Conservation (phyloP, 31 red algal genomes). For the Odonthalia washingtoniensis region DNA sequence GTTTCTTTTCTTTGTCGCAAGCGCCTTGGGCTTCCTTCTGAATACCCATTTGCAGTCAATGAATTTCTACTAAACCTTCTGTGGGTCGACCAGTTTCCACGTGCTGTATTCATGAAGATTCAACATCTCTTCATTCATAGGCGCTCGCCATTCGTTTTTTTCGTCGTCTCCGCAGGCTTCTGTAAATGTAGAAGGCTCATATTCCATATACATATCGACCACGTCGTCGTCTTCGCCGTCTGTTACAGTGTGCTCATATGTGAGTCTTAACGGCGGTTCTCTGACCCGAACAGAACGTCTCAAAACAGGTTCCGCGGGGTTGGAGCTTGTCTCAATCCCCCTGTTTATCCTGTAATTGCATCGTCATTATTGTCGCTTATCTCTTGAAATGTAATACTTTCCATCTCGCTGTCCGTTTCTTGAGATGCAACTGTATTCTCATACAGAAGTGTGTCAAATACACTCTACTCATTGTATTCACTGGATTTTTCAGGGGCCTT, state of each 20-base stretch:
- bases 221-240: neutral
- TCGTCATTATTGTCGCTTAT: neutral
- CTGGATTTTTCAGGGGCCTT: neutral
- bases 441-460: neutral
- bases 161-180: neutral
- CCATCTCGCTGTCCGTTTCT: neutral
- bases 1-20: neutral
- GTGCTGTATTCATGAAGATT: neutral
- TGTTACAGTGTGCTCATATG: conserved; percentile 2
- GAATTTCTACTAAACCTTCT: neutral
- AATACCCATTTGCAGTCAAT: conserved; percentile 38
- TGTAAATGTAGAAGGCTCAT: neutral
- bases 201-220: conserved; percentile 5
- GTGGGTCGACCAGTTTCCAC: neutral
- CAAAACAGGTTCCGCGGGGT: neutral
- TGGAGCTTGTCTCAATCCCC: too few species aligned
- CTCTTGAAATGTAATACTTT: neutral
- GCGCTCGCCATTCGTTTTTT: neutral
- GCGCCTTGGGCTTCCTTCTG: conserved; percentile 11
- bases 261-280: neutral
- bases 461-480: neutral
- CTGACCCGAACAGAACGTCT: neutral
- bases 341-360: neutral
- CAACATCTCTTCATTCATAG: conserved; percentile 6
- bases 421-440: neutral